Base-by-base conservation (phyloP, 2,329 filamentous ascomycete species). In the Orbilia ellipsospora region DNA sequence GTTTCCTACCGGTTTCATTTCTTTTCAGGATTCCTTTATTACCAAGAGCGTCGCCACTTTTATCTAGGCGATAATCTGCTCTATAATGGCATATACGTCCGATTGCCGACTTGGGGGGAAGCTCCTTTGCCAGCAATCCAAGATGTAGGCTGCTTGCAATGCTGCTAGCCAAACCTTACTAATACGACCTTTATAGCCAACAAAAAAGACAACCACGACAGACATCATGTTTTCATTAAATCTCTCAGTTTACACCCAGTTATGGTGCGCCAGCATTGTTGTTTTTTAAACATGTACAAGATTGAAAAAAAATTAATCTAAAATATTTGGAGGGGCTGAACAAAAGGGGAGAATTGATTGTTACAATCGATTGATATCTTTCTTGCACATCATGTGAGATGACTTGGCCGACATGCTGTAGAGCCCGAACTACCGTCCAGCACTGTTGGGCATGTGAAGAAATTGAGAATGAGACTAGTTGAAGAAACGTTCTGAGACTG, bases 181-280 rank as follows among this genome's bases (percentile, higher is more conserved):
- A 36, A 51, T 54, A 31, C 31, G 31, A 10, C 31, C 10, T 8
- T 56, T 65, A 26, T 26, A 42, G 31, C 31, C 55, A 63, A 23
- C 48, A 73, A 63, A 63, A 66, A 56, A 62, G 63, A 66, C 60
- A 60, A 65, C 59, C 64, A 75, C 72, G 64, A 75, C 72, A 75
- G 72, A 75, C 16, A 18, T 67, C 40, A 59, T 20, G 20, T 36
- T 68, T 48, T 28, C 23, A 23, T 23, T 36, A 7, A 36, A 18
- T 69, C 62, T 36, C 23, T 23, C 23, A 23, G 23, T 23, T 48
- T 50, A 62, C 64, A 69, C 52, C 72, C 72, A 75, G 72, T 75
- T 75, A 75, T 54, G 72, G 72, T 69, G 72, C 72, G 72, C 72
- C 72, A 75, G 72, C 72, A 63, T 66, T 48, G 20, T 44, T 42